Base-by-base conservation (phyloP, 2,329 filamentous ascomycete species). In the Colletotrichum cuscutae region DNA sequence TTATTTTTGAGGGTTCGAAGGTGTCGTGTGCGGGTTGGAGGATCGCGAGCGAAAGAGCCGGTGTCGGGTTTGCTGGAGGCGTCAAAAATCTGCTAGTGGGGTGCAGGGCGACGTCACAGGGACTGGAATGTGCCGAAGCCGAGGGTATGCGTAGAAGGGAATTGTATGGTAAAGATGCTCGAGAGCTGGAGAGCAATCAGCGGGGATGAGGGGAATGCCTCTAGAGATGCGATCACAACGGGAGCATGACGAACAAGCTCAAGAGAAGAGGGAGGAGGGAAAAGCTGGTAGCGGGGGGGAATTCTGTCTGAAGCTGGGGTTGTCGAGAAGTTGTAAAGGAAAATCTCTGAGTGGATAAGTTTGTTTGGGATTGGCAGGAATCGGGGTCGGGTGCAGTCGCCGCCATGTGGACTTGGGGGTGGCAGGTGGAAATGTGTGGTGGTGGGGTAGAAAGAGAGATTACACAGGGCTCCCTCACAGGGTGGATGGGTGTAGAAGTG, bases 51-150 rank as follows among this genome's bases (percentile, higher is more conserved):
- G 60, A 72, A 30, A 73, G 67, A 65, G 67, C 71, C 67, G 71
- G 71, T 71, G 46, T 73, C 71, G 71, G 71, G 71, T 73, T 73
- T 71, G 71, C 66, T 73, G 26, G 60, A 65, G 57, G 49, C 61
- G 66, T 73, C 71, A 73, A 73, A 73, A 73, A 71, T 72, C 68
- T 73, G 71, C 68, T 73, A 73, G 71, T 73, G 71, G 58, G 71
- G 71, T 67, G 57, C 35, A 46, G 35, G 68, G 71, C 71, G 68
- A 73, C 71, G 71, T 73, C 71, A 73, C 71, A 73, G 61, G 57
- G 35, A 61, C 61, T 56, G 67, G 62, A 62, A 61, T 59, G 62
- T 67, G 46, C 68, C 71, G 58, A 54, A 26, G 68, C 71, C 71
- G 71, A 73, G 68, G 53, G 35, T 73, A 73, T 53, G 71, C 71